These are phyloP conservation scores for Dendryphion nanum DNA, from an alignment of 2,329 filamentous ascomycete species.

Conservation along the genomic window DNA sequence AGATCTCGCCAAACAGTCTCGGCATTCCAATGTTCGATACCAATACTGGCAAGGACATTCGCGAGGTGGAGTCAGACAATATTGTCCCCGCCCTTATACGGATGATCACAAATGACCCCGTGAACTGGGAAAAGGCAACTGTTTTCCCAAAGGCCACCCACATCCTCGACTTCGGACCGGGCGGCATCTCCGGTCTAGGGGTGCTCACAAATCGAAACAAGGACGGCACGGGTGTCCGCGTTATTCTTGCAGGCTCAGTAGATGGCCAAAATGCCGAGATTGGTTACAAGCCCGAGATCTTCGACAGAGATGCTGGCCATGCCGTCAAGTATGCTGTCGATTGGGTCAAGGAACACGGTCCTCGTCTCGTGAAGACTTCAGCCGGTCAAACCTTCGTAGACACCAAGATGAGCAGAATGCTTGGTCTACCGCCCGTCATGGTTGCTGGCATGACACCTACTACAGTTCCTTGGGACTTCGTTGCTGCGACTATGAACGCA, in stretches of 20 bases:
- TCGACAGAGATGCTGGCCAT: slow-evolving; percentile 92
- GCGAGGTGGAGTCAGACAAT: slow-evolving; percentile 66
- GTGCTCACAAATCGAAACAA: slow-evolving; percentile 98
- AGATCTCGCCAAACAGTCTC: slow-evolving; percentile 70
- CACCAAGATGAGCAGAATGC: slow-evolving; percentile 64
- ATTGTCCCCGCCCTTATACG: slow-evolving; percentile 83
- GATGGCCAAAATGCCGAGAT: slow-evolving; percentile 87
- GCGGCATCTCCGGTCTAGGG: slow-evolving; percentile 93
- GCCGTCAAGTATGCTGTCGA: slow-evolving; percentile 93
- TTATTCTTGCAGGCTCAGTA: slow-evolving; percentile 92
- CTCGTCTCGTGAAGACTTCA: slow-evolving; percentile 86
- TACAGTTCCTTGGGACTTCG: slow-evolving; percentile 51
- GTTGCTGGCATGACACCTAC: slow-evolving; percentile 51
- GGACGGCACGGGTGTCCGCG: slow-evolving; percentile 94
- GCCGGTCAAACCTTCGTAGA: slow-evolving; percentile 88
- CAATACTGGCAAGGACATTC: slow-evolving; percentile 75
- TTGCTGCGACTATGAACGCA: slow-evolving; percentile 54
- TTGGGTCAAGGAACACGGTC: slow-evolving; percentile 97
- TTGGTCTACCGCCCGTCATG: slow-evolving; percentile 49
- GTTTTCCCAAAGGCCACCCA: slow-evolving; percentile 89
- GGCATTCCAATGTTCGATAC: slow-evolving; percentile 85
- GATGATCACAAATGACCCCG: slow-evolving; percentile 90
- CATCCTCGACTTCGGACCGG: slow-evolving; percentile 93
- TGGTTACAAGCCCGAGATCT: slow-evolving; percentile 96
- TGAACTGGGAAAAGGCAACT: slow-evolving; percentile 95